These are phyloP conservation scores for Termitomyces sp. DNA, from an alignment of 1,284 basidiomycete genomes.

Conservation along the genomic window DNA sequence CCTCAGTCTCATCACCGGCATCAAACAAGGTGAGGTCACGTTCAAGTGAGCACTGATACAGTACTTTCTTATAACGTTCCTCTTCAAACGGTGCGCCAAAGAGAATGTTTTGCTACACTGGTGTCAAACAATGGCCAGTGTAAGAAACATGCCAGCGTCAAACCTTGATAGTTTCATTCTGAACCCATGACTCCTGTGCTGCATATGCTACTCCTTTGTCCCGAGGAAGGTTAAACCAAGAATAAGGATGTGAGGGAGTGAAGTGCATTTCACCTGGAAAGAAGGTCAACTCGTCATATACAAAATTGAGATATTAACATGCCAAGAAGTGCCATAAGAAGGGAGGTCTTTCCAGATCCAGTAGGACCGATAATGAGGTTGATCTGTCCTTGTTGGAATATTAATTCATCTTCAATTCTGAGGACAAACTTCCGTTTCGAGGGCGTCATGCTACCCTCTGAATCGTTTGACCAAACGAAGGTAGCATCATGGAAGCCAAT, in stretches of 20 bases:
- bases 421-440: conserved; percentile 41
- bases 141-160: not conserved
- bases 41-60: conserved; percentile 60
- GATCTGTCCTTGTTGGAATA: conserved; percentile 53
- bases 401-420: conserved; percentile 45
- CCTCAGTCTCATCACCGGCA: conserved; percentile 71
- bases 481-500: conserved; percentile 39
- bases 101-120: conserved; percentile 67
- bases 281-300: not conserved
- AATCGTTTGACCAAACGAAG: conserved; percentile 40
- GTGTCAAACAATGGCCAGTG: not conserved
- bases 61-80: conserved; percentile 62
- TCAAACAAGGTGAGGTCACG: conserved; percentile 63
- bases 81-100: conserved; percentile 76
- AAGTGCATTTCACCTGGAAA: conserved; percentile 56
- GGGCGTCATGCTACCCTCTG: conserved; percentile 24
- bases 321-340: conserved; percentile 54
- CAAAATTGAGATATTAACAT: not conserved
- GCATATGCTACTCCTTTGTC: conserved; percentile 67
- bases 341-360: conserved; percentile 43
- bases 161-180: conserved; percentile 42
- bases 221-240: conserved; percentile 65
- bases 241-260: conserved; percentile 46
- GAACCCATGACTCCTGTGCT: conserved; percentile 78
- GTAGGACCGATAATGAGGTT: conserved; percentile 66